Evolutionary conservation across 352 stramenopile genomes (phyloP).

Genomic region (Globisporangium nodosum): DNA sequence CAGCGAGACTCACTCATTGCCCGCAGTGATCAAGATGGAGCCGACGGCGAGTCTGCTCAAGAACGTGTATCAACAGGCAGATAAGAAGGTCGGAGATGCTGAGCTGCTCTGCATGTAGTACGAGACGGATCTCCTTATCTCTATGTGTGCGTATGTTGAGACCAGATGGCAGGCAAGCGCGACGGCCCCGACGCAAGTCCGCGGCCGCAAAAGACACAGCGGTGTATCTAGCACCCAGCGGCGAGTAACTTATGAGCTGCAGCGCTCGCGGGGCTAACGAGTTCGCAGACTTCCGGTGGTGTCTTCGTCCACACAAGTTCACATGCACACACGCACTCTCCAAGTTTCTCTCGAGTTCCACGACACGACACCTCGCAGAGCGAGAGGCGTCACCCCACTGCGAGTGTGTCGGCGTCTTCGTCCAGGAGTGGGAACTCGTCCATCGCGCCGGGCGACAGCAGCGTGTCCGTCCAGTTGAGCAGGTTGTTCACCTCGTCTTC

Average conservation of each 20-base stretch:
- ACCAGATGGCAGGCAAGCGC: constrained; percentile 23
- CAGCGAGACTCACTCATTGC: not conserved
- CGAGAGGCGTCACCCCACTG: not conserved
- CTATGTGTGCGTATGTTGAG: not conserved
- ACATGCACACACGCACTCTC: not conserved
- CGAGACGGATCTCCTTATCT: no score
- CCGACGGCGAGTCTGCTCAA: constrained; percentile 37
- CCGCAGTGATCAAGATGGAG: constrained; percentile 45
- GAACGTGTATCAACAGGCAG: constrained; percentile 41
- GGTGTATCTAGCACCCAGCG: constrained; percentile 11
- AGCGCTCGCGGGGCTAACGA: not conserved
- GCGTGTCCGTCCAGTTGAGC: constrained; percentile 73
- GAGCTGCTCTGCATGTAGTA: no score
- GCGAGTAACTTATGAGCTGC: not conserved
- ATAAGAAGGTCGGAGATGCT: constrained; percentile 41
- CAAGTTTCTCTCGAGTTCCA: no score
- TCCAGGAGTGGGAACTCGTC: constrained; percentile 39
- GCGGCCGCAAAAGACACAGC: constrained; percentile 25
- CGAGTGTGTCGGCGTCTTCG: constrained; percentile 14
- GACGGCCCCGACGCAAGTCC: constrained; percentile 16
- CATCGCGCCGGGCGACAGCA: constrained; percentile 40
- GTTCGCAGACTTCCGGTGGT: not conserved
- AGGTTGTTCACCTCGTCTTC: constrained; percentile 76
- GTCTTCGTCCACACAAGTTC: not conserved
- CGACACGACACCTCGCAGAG: no score